A percentile compares a stretch with the other conserved stretches of the same genome.
Conservation (phyloP, 2,329 filamentous ascomycete genomes). For the Apiospora marii region DNA sequence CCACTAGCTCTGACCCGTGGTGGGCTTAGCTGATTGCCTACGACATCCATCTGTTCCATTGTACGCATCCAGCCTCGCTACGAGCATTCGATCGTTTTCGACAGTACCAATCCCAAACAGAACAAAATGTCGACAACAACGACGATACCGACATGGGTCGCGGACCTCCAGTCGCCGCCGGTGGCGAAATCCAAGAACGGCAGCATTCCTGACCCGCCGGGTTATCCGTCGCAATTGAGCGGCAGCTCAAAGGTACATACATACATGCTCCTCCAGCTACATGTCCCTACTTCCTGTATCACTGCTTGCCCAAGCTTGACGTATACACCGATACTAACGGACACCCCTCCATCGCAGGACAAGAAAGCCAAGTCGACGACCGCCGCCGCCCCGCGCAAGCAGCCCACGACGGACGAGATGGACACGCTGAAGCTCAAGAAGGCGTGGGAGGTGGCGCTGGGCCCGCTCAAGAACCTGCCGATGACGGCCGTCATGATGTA, state of each 20-base stretch:
- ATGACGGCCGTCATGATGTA: constrained; percentile 99
- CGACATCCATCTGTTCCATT: neutral
- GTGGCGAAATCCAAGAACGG: constrained; percentile 69
- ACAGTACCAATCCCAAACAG: neutral
- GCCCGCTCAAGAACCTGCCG: constrained; percentile 89
- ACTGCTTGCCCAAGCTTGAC: neutral
- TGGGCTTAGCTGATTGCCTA: neutral
- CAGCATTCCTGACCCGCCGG: constrained; percentile 84
- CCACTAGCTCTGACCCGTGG: neutral
- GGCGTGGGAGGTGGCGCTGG: constrained; percentile 96
- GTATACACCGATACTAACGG: constrained; percentile 23
- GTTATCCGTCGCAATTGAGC: constrained; percentile 68
- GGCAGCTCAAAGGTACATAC: constrained; percentile 65
- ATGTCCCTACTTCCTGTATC: neutral
- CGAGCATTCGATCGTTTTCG: neutral
- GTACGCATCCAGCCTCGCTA: neutral
- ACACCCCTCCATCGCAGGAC: constrained; percentile 47
- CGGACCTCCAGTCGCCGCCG: constrained; percentile 77
- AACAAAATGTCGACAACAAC: constrained; percentile 41
- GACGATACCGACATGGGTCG: constrained; percentile 79
- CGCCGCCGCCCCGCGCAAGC: constrained; percentile 61
- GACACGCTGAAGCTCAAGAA: constrained; percentile 98
- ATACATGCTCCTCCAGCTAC: neutral
- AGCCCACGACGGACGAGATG: constrained; percentile 83
- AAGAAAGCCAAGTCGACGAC: constrained; percentile 53